These are phyloP conservation scores for Teratosphaeria viscida DNA, from an alignment of 2,329 filamentous ascomycete genomes.

Conservation along the genomic window DNA sequence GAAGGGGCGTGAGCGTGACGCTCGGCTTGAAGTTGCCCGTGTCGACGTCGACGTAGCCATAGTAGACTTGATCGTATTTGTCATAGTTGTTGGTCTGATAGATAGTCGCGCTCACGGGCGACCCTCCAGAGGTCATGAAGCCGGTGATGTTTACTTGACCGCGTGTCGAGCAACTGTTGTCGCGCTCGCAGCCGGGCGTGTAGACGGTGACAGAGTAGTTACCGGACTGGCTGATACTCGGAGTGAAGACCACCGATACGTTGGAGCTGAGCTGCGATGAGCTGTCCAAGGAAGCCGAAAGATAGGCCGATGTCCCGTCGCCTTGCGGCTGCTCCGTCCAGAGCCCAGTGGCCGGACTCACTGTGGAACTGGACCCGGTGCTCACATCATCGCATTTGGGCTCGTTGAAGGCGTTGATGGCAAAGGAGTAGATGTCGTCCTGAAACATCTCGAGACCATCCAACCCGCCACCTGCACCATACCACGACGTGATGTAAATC, in stretches of 20 bases:
- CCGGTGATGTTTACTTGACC: constrained; percentile 76
- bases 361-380: constrained; percentile 53
- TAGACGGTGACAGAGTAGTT: constrained; percentile 88
- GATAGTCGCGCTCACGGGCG: constrained; percentile 50
- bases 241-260: constrained; percentile 64
- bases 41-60: constrained; percentile 69
- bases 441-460: constrained; percentile 80
- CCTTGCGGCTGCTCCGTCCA: constrained; percentile 61
- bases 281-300: constrained; percentile 55
- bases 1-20: constrained; percentile 63
- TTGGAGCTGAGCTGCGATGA: constrained; percentile 36
- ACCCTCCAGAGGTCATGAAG: constrained; percentile 44
- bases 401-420: constrained; percentile 79
- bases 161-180: constrained; percentile 63
- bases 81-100: constrained; percentile 93
- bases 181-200: constrained; percentile 80
- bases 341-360: constrained; percentile 48
- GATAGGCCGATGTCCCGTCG: constrained; percentile 63
- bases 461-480: constrained; percentile 74
- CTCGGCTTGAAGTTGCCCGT: constrained; percentile 64
- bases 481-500: constrained; percentile 78
- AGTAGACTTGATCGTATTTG: constrained; percentile 91
- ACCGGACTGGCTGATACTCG: constrained; percentile 77
- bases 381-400: constrained; percentile 61
- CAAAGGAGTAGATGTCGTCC: constrained; percentile 60